Conservation (phyloP, 1,284 basidiomycete genomes). For the Ceratobasidium sp. region DNA sequence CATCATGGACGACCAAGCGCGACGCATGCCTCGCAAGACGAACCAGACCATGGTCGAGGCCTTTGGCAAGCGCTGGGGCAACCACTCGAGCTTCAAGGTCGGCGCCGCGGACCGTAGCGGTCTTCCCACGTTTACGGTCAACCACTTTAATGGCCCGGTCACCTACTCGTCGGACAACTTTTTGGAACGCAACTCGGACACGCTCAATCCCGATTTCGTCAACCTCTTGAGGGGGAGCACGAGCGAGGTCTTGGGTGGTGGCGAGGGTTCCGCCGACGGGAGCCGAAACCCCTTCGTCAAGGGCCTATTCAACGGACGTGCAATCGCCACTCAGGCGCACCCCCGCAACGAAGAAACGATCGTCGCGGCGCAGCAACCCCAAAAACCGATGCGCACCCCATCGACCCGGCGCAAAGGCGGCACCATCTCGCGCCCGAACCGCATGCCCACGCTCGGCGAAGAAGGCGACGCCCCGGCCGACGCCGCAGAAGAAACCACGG, state of each 20-base stretch:
- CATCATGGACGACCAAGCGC: slow-evolving; percentile 97
- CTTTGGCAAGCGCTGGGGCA: slow-evolving; percentile 92
- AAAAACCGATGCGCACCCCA: slow-evolving; percentile 91
- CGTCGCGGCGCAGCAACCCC: slow-evolving; percentile 89
- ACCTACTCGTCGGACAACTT: slow-evolving; percentile 91
- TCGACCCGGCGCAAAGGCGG: slow-evolving; percentile 76
- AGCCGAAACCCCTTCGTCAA: slow-evolving; percentile 91
- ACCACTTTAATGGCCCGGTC: slow-evolving; percentile 89
- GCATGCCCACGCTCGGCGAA: slow-evolving; percentile 61
- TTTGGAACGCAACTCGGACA: slow-evolving; percentile 87
- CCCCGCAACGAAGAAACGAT: slow-evolving; percentile 93
- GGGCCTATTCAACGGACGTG: slow-evolving; percentile 84
- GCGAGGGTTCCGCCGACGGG: slow-evolving; percentile 59
- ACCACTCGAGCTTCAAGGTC: slow-evolving; percentile 88
- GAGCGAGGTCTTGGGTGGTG: slow-evolving; percentile 50
- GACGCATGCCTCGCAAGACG: slow-evolving; percentile 85
- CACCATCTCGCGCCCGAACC: slow-evolving; percentile 38
- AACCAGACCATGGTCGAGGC: slow-evolving; percentile 95
- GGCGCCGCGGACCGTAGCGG: slow-evolving; percentile 78
- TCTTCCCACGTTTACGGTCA: slow-evolving; percentile 87
- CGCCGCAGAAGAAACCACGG: slow-evolving; percentile 49
- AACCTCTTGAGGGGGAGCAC: slow-evolving; percentile 76
- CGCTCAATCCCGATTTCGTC: slow-evolving; percentile 92
- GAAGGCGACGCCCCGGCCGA: slow-evolving; percentile 50
- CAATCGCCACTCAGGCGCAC: slow-evolving; percentile 88